Base-by-base conservation (phyloP, 1,284 basidiomycete genomes). In the Meripilus lineatus region DNA sequence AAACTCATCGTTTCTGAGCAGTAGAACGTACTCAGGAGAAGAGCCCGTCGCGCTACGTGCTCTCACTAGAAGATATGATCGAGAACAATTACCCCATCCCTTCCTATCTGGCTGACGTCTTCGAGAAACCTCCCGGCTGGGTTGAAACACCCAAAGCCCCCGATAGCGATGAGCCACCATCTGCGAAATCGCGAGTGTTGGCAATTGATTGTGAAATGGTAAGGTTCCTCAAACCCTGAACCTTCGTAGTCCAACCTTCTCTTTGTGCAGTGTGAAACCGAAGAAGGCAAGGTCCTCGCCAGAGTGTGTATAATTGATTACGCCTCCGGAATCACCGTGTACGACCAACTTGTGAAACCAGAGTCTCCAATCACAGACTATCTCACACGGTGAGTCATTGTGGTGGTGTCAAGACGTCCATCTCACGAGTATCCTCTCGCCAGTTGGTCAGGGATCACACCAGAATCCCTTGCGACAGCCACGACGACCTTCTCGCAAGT, bases 121-220 rank as follows among this genome's bases (percentile, higher is more conserved):
- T 81, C 50, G 67, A 79, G 56, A 83, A 75, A 60, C 72, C 73
- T 23, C 56, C 53, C n/a, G 80, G 70, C 18, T 87, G 78, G 81
- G 67, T 88, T 7, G 89, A 96, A 66, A 91, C 84, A 0, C 84
- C 89, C 1, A 58, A 80, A 45, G 58, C 62, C 0, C 45, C 49
- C 15, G 58, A 50, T 47, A 42, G 56, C 45, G 41, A 57, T 50
- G n/a, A n/a, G n/a, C n/a, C n/a, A n/a, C 28, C 52, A 30, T 22
- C 58, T 50, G 59, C 44, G 40, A 54, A 47, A 30, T 30, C 28
- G 10, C 71, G 67, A 46, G 70, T 86, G 28, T 82, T 79, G 46
- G 78, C 82, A 3, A 73, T 96, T 32, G 93, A 96, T 69, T 97
- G 93, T 62, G 93, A 96, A 64, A 96, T 96, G 93, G 92, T 91